Evolutionary conservation across 108 stramenopile species (phyloP).

Genomic region (Cyclotella kingstonii): DNA sequence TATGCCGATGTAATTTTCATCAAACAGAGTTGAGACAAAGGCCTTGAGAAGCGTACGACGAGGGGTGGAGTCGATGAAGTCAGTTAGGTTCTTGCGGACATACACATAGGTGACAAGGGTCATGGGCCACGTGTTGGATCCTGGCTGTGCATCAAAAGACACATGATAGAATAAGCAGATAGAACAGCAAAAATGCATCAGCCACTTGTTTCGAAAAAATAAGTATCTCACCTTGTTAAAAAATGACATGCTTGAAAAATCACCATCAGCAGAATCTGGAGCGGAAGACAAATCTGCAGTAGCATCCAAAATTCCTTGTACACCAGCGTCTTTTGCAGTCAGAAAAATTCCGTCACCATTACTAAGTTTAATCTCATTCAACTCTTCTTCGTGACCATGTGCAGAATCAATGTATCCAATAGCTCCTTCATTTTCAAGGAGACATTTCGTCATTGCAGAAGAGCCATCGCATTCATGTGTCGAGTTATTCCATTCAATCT

Average conservation of each 20-base stretch:
- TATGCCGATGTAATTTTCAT: constrained; percentile 34
- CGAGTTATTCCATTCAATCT: constrained; percentile 56
- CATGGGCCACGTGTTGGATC: constrained; percentile 79
- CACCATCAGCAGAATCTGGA: constrained; percentile 50
- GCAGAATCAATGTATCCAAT: constrained; percentile 87
- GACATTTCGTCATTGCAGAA: constrained; percentile 65
- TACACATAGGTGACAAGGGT: constrained; percentile 80
- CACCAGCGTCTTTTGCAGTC: constrained; percentile 51
- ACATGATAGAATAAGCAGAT: neutral
- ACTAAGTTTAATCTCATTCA: constrained; percentile 64
- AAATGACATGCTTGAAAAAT: constrained; percentile 52
- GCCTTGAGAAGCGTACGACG: constrained; percentile 42
- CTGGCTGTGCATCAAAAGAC: constrained; percentile 18
- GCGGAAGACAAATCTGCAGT: constrained; percentile 42
- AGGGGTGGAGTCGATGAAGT: constrained; percentile 20
- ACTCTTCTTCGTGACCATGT: constrained; percentile 68
- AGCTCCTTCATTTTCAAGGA: constrained; percentile 53
- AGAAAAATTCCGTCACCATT: constrained; percentile 66
- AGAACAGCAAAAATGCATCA: neutral
- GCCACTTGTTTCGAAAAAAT: constrained; percentile 2
- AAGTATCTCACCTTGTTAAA: constrained; percentile 39
- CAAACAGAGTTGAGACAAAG: constrained; percentile 35
- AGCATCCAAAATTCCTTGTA: constrained; percentile 54
- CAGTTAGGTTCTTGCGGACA: constrained; percentile 55
- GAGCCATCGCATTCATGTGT: constrained; percentile 68